A percentile compares a stretch with the other conserved stretches of the same genome.
Evolutionary conservation across 164 flowering plant species (phyloP).

Genomic region (Pachysandra terminalis): DNA sequence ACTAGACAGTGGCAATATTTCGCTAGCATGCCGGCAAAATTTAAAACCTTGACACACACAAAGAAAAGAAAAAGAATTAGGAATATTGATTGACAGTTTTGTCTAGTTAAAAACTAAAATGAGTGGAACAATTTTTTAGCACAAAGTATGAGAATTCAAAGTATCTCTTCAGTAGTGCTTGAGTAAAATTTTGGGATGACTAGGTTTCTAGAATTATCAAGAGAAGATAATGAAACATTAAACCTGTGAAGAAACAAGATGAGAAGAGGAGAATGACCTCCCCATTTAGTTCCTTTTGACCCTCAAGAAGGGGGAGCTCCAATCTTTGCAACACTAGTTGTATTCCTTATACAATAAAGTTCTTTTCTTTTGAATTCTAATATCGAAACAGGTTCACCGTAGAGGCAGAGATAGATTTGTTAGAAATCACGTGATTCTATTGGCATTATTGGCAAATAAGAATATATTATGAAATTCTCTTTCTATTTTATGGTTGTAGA

Average conservation of each 20-base stretch:
- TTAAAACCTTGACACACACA: too few relatives aligned
- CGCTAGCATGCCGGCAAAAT: too few relatives aligned
- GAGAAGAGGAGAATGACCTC: conserved; percentile 89
- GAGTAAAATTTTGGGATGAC: neutral
- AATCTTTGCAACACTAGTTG: neutral
- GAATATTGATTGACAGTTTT: too few relatives aligned
- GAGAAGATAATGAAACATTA: conserved; percentile 70
- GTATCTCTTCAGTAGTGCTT: neutral
- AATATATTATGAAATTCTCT: too few relatives aligned
- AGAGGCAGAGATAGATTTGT: conserved; percentile 80
- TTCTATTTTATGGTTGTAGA: too few relatives aligned
- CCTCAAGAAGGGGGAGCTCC: conserved; percentile 74
- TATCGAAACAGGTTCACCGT: conserved; percentile 76
- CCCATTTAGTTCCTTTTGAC: conserved; percentile 81
- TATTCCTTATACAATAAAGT: neutral
- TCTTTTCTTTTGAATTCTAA: neutral
- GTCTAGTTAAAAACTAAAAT: too few relatives aligned
- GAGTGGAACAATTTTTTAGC: too few relatives aligned
- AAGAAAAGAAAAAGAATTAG: too few relatives aligned
- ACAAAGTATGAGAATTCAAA: too few relatives aligned
- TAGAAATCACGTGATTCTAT: too few relatives aligned
- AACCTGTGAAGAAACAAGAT: conserved; percentile 74
- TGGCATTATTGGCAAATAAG: too few relatives aligned
- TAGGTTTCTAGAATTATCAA: conserved; percentile 52
- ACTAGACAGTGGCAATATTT: too few relatives aligned